Percentiles rank a stretch among this genome's conserved stretches.
These are phyloP conservation scores for Candida khao-thaluensis DNA, from an alignment of 805 yeast genomes.

Conservation along the genomic window DNA sequence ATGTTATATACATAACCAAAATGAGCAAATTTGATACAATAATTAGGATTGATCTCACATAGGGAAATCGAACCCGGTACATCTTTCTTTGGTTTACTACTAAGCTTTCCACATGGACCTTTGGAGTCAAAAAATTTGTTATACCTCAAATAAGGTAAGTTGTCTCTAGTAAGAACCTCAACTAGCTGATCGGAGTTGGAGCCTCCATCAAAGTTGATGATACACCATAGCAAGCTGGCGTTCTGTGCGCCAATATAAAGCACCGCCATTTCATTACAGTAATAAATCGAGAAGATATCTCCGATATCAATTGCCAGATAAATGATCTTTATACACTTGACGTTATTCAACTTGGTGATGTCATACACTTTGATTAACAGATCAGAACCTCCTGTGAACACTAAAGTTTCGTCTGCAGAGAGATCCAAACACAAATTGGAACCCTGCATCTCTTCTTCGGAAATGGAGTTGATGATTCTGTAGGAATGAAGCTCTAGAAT, in stretches of 20 bases:
- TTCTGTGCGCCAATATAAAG: constrained; percentile 89
- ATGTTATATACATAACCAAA: constrained; percentile 85
- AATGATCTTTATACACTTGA: constrained; percentile 58
- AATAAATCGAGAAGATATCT: constrained; percentile 81
- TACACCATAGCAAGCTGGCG: constrained; percentile 79
- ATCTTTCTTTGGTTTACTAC: constrained; percentile 22
- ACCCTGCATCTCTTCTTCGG: constrained; percentile 55
- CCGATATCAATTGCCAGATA: constrained; percentile 89
- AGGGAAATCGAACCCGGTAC: constrained; percentile 24
- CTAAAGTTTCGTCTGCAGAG: constrained; percentile 50
- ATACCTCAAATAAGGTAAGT: constrained; percentile 59
- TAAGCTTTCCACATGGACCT: constrained; percentile 71
- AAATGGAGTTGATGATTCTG: constrained; percentile 32
- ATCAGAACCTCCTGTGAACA: constrained; percentile 88
- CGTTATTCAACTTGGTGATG: constrained; percentile 34
- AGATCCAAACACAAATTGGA: constrained; percentile 71
- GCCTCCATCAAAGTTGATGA: constrained; percentile 16
- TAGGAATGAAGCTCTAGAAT: constrained; percentile 68
- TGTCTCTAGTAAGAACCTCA: constrained; percentile 10
- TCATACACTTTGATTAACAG: constrained; percentile 88
- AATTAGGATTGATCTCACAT: constrained; percentile 64
- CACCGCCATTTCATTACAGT: constrained; percentile 58
- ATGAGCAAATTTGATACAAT: constrained; percentile 81
- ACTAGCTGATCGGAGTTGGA: constrained; percentile 1
- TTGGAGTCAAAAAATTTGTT: constrained; percentile 87